Conservation (phyloP, 352 stramenopile species). For the Blastocystis sp. region DNA sequence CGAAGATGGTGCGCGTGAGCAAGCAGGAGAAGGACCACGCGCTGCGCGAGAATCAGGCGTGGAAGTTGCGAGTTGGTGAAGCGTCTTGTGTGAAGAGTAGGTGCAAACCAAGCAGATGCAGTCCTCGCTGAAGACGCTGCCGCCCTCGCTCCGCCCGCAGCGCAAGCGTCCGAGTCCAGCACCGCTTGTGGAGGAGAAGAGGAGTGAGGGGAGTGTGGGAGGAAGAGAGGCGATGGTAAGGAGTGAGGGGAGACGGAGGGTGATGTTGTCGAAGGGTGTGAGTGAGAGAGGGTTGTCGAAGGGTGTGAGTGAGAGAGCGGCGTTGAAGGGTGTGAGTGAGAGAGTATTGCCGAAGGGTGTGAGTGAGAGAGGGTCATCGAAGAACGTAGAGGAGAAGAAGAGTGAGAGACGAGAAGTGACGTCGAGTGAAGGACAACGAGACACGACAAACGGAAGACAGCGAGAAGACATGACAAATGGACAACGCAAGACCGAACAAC, state of each 20-base stretch:
- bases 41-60: neutral
- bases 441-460: too few relatives aligned
- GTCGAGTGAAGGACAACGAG: neutral
- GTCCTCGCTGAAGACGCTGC: neutral
- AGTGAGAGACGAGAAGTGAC: neutral
- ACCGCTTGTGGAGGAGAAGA: neutral
- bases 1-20: neutral
- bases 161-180: neutral
- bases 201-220: neutral
- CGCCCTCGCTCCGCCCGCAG: neutral
- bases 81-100: neutral
- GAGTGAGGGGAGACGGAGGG: neutral
- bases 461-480: neutral
- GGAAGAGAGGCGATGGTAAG: neutral
- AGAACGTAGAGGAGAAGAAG: neutral
- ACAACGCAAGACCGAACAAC: neutral
- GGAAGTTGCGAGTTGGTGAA: neutral
- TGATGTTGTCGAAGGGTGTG: neutral
- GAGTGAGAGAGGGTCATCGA: neutral
- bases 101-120: neutral
- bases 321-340: neutral
- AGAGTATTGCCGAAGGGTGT: neutral
- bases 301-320: neutral
- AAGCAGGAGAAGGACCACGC: constrained; percentile 5
- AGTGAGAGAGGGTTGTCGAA: neutral